phyloP scores from a whole-genome alignment of 768 basidiomycete species.

The Erythrobasidium yunnanense region DNA sequence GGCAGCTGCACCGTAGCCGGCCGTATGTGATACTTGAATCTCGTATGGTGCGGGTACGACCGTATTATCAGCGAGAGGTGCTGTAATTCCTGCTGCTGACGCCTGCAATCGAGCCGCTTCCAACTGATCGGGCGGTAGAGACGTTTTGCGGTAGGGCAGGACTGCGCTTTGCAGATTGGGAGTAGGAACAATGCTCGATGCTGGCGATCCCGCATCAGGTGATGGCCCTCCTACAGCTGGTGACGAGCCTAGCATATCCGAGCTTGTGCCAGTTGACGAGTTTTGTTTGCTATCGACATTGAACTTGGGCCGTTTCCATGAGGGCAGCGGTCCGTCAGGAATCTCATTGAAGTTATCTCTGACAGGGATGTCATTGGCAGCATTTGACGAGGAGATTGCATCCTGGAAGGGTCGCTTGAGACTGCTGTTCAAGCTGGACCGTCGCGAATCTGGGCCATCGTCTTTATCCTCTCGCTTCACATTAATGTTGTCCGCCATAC shows the following conservation, averaged over 20 bases:
- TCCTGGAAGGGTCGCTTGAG: constrained; percentile 4
- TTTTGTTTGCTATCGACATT: not conserved
- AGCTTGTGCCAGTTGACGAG: not conserved
- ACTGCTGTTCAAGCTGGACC: not conserved
- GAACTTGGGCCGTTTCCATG: constrained; percentile 20
- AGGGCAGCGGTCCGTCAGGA: not conserved
- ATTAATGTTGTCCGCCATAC: not conserved
- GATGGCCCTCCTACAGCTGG: not conserved
- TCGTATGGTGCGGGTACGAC: too few species aligned
- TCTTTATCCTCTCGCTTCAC: not conserved
- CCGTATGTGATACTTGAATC: too few species aligned
- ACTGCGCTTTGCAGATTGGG: constrained; percentile 12
- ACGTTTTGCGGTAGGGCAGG: not conserved
- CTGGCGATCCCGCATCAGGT: constrained; percentile 21
- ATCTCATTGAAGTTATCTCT: not conserved
- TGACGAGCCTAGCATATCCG: not conserved
- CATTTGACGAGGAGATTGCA: not conserved
- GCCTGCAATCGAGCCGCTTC: not conserved
- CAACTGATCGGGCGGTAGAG: constrained; percentile 1
- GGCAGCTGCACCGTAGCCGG: too few species aligned
- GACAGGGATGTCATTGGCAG: not conserved
- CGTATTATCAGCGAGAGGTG: not conserved
- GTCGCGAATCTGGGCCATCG: not conserved
- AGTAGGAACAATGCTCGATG: constrained; percentile 9
- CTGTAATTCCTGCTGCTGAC: not conserved